Base-by-base conservation (phyloP, 2,329 filamentous ascomycete species). In the Clonostachys rosea region DNA sequence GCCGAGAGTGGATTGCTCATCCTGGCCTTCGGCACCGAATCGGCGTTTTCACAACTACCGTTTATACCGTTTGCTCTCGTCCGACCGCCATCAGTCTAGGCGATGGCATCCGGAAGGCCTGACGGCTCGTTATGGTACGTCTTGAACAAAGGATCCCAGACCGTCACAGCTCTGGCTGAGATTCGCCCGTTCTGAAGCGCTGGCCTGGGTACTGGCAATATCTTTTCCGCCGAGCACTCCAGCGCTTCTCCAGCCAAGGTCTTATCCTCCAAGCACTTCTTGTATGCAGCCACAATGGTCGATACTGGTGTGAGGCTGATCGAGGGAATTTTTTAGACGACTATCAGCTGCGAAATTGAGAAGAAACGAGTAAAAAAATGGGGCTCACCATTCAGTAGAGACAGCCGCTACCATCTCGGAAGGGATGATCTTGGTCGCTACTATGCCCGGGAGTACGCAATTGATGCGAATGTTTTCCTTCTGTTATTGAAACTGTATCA, bases 391-490 rank as follows among this genome's bases (percentile, higher is more conserved):
- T 42, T 64, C 61, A 13, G 59, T 58, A 42, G 59, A 59, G 4
- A 74, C 67, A 13, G 69, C 70, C 3, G 58, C 64, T 6, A 69
- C 62, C 64, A 74, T 69, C 42, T 65, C 66, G 2, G 62, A 67
- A 3, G 73, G 71, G 24, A 76, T 62, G 42, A 73, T 69, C 5
- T 61, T 64, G 1, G 74, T 78, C 17, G 61, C 59, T 35, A 76
- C 68, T 34, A 70, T 67, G 3, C 73, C 74, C 0, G 75, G 74
- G 48, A 74, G 64, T 6, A 78, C 65, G 33, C 61, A 65, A 52
- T 76, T 77, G 55, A 78, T 65, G n/a, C 62, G 57, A 42, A 76
- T 73, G 42, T 70, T 68, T 40, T 78, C 73, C 52, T 76, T 75
- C 44, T 59, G 24, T 17, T 10, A 8, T 14, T 37, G 34, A 10